Conservation (phyloP, 306 rosid species). For the Lupinus albus region DNA sequence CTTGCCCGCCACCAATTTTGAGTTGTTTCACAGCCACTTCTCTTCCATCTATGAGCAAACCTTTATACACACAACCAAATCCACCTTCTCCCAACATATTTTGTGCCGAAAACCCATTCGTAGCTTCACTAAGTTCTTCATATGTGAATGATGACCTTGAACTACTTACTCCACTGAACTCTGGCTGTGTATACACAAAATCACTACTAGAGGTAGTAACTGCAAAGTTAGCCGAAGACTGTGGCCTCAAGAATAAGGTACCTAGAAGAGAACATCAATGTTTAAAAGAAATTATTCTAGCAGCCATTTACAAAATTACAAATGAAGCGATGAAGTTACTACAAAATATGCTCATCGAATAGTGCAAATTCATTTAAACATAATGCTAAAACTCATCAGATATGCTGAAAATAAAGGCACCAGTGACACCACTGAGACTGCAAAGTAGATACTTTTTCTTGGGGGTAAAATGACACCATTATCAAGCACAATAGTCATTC, state of each 20-base stretch:
- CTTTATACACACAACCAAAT: too few species aligned
- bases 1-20: too few species aligned
- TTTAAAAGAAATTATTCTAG: conserved; percentile 32
- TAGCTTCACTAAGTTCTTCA: too few species aligned
- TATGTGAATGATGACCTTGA: too few species aligned
- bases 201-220: too few species aligned
- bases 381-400: background rate
- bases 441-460: background rate
- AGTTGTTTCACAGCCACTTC: too few species aligned
- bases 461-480: background rate
- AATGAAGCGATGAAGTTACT: conserved; percentile 21
- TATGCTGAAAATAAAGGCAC: background rate
- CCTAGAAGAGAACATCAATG: conserved; percentile 55
- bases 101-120: too few species aligned
- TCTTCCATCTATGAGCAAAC: too few species aligned
- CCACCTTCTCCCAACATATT: too few species aligned
- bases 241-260: conserved; percentile 69
- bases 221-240: conserved; percentile 57
- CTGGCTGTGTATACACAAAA: too few species aligned
- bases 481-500: background rate
- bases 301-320: conserved; percentile 15
- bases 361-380: conserved; percentile 19
- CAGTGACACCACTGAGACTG: background rate
- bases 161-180: too few species aligned
- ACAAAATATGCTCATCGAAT: conserved; percentile 9